These are phyloP conservation scores for Osmanthus fragrans DNA, from an alignment of 257 asterid species.

Conservation along the genomic window DNA sequence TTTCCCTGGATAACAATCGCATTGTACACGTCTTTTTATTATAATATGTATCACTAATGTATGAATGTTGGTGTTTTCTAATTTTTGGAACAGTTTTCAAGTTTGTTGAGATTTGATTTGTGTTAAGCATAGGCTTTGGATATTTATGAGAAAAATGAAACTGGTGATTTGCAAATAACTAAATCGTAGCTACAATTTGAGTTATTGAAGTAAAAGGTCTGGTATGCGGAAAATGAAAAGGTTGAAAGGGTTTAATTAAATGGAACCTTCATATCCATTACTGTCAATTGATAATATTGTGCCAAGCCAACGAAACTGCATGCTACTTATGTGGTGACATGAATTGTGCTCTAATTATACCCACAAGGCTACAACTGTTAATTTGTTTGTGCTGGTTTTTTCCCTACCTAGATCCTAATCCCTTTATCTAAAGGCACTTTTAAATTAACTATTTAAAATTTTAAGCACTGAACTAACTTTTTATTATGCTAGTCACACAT, in stretches of 20 bases:
- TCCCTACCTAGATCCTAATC: background rate
- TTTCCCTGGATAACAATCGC: background rate
- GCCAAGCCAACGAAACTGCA: background rate
- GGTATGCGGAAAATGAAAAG: background rate
- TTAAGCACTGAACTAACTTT: background rate
- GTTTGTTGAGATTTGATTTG: background rate
- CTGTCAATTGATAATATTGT: background rate
- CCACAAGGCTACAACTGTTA: background rate
- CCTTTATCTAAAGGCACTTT: background rate
- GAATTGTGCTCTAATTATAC: background rate
- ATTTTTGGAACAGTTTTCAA: background rate
- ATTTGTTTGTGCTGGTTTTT: background rate
- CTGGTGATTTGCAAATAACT: background rate
- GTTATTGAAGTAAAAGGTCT: background rate
- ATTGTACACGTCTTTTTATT: background rate
- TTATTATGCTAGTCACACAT: background rate
- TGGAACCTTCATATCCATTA: background rate
- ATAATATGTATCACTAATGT: too few relatives aligned
- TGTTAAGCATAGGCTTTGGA: background rate
- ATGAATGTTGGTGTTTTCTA: background rate
- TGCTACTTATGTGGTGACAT: background rate
- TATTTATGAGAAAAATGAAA: background rate
- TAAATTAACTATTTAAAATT: background rate
- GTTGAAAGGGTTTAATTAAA: background rate
- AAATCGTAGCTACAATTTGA: background rate